A percentile compares a stretch with the other conserved stretches of the same genome.
Evolutionary conservation across 1,284 basidiomycete species (phyloP).

Genomic region (Apiotrichum gamsii): DNA sequence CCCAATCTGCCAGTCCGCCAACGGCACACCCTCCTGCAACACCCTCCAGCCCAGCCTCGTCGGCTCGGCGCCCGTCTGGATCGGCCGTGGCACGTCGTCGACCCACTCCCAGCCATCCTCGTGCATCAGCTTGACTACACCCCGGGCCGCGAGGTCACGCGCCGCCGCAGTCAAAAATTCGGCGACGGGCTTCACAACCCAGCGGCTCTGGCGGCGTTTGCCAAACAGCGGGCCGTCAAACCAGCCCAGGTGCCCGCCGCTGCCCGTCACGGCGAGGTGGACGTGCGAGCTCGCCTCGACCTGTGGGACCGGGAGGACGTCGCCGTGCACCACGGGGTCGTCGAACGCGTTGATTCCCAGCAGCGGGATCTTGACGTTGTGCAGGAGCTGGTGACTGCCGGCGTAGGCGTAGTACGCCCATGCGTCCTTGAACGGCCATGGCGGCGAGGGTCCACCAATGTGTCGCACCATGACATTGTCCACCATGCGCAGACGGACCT

Average conservation of each 20-base stretch:
- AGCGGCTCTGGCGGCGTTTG: slow-evolving; percentile 29
- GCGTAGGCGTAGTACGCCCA: slow-evolving; percentile 78
- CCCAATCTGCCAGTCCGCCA: neutral
- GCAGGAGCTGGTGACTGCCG: slow-evolving; percentile 35
- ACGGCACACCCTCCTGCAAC: neutral
- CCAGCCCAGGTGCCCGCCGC: slow-evolving; percentile 94
- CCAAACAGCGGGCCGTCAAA: slow-evolving; percentile 55
- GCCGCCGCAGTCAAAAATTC: slow-evolving; percentile 38
- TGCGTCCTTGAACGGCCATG: slow-evolving; percentile 71
- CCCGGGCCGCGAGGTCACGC: slow-evolving; percentile 9
- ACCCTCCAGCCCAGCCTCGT: slow-evolving; percentile 12
- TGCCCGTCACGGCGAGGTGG: slow-evolving; percentile 64
- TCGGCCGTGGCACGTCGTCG: neutral
- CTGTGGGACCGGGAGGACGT: slow-evolving; percentile 51
- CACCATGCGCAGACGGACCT: slow-evolving; percentile 32
- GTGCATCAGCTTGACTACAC: neutral
- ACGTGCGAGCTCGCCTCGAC: slow-evolving; percentile 60
- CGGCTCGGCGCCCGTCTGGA: slow-evolving; percentile 10
- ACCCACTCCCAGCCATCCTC: slow-evolving; percentile 9
- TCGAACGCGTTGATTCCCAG: slow-evolving; percentile 83
- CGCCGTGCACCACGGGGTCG: slow-evolving; percentile 73
- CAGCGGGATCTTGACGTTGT: slow-evolving; percentile 48
- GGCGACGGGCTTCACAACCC: slow-evolving; percentile 39
- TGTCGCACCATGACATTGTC: slow-evolving; percentile 61
- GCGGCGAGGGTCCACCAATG: slow-evolving; percentile 62